Conservation (phyloP, 2,329 filamentous ascomycete genomes). For the Colletotrichum scovillei region DNA sequence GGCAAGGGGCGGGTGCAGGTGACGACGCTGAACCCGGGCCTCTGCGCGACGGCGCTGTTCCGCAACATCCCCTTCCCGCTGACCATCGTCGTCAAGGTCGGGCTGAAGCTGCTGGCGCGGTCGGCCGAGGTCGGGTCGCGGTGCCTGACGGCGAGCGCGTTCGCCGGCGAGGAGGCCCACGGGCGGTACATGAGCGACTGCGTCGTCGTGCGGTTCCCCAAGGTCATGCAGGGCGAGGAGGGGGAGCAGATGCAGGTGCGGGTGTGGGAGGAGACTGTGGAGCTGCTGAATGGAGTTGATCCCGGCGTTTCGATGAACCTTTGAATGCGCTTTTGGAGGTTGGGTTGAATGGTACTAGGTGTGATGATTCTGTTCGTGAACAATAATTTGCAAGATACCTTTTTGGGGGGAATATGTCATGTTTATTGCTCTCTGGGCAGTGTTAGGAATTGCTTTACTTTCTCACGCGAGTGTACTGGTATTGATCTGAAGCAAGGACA, state of each 20-base stretch:
- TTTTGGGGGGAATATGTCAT: not conserved
- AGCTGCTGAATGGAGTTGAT: conserved; percentile 54
- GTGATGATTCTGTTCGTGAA: not conserved
- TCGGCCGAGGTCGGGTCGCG: conserved; percentile 53
- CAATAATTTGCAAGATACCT: conserved; percentile 23
- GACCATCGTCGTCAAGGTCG: conserved; percentile 36
- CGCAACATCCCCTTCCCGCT: conserved; percentile 45
- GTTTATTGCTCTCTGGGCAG: too few species aligned
- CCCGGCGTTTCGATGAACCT: conserved; percentile 50
- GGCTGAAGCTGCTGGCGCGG: conserved; percentile 45
- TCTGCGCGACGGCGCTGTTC: conserved; percentile 55
- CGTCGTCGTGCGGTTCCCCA: conserved; percentile 39
- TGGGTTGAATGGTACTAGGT: not conserved
- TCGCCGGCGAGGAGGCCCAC: conserved; percentile 50
- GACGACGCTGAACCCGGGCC: conserved; percentile 53
- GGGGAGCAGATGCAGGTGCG: conserved; percentile 49
- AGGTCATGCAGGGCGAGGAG: conserved; percentile 46
- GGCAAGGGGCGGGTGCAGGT: conserved; percentile 48
- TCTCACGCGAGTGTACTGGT: not conserved
- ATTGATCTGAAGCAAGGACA: too few species aligned
- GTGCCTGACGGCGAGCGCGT: conserved; percentile 50
- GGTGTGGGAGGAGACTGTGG: conserved; percentile 56
- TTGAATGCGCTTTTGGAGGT: conserved; percentile 21
- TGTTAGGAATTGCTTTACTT: not conserved
- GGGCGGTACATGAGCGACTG: conserved; percentile 54